Conservation (phyloP, 306 rosid genomes). For the Ochetophila trinervis region DNA sequence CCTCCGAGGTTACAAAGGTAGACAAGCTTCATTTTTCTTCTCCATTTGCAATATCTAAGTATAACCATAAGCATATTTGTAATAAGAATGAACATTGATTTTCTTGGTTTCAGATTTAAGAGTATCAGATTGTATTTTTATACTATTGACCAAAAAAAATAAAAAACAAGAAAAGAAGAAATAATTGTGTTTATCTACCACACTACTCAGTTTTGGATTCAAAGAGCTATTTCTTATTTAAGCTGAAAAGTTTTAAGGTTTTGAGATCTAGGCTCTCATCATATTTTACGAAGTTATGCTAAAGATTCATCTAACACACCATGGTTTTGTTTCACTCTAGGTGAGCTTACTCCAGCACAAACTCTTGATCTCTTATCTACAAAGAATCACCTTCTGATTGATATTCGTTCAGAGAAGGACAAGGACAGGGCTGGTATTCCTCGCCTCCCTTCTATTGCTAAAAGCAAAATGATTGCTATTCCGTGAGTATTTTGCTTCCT, state of each 20-base stretch:
- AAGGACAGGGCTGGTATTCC: slow-evolving; percentile 88
- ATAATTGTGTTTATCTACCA: background rate
- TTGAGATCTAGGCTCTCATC: background rate
- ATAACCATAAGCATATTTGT: background rate
- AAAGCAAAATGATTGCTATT: slow-evolving; percentile 64
- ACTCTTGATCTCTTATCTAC: slow-evolving; percentile 72
- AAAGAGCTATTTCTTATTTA: background rate
- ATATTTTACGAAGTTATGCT: background rate
- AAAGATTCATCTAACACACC: slow-evolving; percentile 8
- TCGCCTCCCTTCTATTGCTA: slow-evolving; percentile 81
- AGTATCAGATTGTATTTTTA: background rate
- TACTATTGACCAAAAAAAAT: too few species aligned
- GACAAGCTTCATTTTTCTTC: background rate
- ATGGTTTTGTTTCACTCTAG: slow-evolving; percentile 38
- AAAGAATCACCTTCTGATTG: slow-evolving; percentile 58
- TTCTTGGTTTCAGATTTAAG: background rate
- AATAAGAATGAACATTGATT: background rate
- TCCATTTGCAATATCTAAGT: slow-evolving; percentile 2
- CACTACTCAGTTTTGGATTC: background rate
- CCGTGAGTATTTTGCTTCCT: slow-evolving; percentile 61
- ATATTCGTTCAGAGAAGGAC: slow-evolving; percentile 83
- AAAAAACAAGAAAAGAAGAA: too few species aligned
- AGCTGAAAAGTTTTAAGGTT: background rate
- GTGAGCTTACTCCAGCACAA: slow-evolving; percentile 86
- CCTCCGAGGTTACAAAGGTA: slow-evolving; percentile 92